Percentiles rank a stretch among this genome's conserved stretches.
Evolutionary conservation across 2,329 filamentous ascomycete species (phyloP).

Genomic region (Diaporthe citrichinensis): DNA sequence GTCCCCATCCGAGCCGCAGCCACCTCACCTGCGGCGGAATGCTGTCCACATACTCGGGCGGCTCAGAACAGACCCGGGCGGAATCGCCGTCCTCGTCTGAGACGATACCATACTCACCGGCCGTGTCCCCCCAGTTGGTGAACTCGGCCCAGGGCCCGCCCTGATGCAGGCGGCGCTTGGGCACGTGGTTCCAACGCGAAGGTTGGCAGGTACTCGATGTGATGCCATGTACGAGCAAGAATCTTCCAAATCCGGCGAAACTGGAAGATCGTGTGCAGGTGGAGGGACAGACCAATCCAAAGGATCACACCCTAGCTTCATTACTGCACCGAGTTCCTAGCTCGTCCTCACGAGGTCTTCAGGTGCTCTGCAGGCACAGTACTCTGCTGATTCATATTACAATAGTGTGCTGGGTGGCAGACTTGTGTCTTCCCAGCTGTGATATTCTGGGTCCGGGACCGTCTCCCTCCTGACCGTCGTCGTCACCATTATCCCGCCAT

Average conservation of each 20-base stretch:
- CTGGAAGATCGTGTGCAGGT: not conserved
- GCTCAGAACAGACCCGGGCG: not conserved
- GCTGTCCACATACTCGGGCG: not conserved
- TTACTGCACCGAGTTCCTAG: not conserved
- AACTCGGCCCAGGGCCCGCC: not conserved
- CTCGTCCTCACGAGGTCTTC: not conserved
- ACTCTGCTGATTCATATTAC: not conserved
- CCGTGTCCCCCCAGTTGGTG: not conserved
- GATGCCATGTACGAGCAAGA: not conserved
- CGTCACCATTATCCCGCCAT: conserved; percentile 23
- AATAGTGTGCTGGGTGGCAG: conserved; percentile 16
- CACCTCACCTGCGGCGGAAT: not conserved
- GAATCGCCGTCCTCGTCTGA: not conserved
- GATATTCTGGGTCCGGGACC: not conserved
- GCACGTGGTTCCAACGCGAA: not conserved
- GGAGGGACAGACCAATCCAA: not conserved
- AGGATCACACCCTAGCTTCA: not conserved
- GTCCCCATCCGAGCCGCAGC: no score
- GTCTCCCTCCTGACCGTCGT: conserved; percentile 26
- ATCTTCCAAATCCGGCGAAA: not conserved
- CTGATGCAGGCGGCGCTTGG: no score
- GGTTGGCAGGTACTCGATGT: not conserved
- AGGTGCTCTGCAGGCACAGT: not conserved
- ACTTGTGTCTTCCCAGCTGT: not conserved
- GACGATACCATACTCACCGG: not conserved